Evolutionary conservation across 2,329 filamentous ascomycete species (phyloP), one percentile per base, ranked within the genome.

Genomic region (Claviceps cyperi): DNA sequence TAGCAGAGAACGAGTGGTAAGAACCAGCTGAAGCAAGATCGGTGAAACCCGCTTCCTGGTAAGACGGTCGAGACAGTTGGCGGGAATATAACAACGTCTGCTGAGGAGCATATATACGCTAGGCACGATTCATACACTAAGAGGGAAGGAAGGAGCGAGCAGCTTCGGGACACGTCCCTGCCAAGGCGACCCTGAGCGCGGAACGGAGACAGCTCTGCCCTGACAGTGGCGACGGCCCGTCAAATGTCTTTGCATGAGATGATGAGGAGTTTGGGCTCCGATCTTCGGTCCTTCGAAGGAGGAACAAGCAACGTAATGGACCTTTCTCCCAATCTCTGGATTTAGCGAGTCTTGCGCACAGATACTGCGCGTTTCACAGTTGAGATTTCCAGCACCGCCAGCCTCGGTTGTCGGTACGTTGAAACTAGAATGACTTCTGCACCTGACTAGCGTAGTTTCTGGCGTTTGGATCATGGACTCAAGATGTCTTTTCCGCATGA

Each of bases 141-240:
- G 6, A 19, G 28, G 43, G 43, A 46, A 43, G 47, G 50, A 47
- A 47, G 43, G 50, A 43, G 46, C 36, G 37, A 44, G 24, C 24
- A n/a, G 19, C 28, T 28, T 28, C 28, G 28, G 13, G 28, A 44
- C 35, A 15, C 43, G 41, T 51, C 6, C 43, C 46, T 49, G 47
- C 38, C 46, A 49, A 49, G 43, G 19, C 24, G 39, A 37, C 35
- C 28, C 28, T 32, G 28, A 9, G 39, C n/a, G 9, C 17, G 4
- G 17, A 28, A 22, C 28, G 36, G 38, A 17, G 38, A 17, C 43
- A 32, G 46, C 21, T 38, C 48, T 50, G 46, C n/a, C 19, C 48
- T 50, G 48, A 46, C 48, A 50, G 43, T 32, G 22, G 22, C 7
- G 7, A 40, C 48, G 44, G 48, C 40, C 48, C 48, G 48, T 28